Conservation (phyloP, 257 asterid genomes). For the Penstemon eatonii region DNA sequence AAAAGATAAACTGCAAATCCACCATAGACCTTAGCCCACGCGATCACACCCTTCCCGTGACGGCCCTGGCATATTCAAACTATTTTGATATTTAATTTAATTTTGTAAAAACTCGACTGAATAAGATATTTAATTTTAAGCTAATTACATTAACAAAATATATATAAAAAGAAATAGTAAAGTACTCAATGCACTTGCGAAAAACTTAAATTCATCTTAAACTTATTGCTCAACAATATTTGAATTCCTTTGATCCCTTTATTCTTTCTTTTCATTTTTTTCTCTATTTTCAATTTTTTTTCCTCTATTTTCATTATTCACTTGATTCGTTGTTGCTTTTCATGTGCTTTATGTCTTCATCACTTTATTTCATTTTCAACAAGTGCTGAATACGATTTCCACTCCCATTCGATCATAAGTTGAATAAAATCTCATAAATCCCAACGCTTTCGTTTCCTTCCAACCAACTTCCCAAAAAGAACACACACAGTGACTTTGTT, state of each 20-base stretch:
- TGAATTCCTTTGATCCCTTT: background rate
- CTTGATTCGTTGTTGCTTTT: background rate
- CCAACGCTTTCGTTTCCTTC: conserved; percentile 35
- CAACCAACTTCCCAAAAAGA: conserved; percentile 24
- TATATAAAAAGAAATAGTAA: no score
- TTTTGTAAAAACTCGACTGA: no score
- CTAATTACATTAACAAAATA: no score
- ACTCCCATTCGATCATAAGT: background rate
- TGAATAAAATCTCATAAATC: conserved; percentile 15
- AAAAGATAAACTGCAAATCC: conserved; percentile 2
- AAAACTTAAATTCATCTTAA: no score
- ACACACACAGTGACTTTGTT: background rate
- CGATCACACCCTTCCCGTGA: conserved; percentile 49
- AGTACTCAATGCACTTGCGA: no score
- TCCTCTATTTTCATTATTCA: background rate
- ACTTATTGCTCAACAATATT: no score
- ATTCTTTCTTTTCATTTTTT: background rate
- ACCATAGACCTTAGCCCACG: conserved; percentile 41
- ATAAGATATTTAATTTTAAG: no score
- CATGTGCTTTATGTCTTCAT: no score
- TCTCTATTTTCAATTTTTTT: background rate
- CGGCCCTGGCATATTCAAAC: conserved; percentile 5
- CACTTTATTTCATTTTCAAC: background rate
- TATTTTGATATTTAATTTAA: background rate
- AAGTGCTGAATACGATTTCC: conserved; percentile 9